Conservation (phyloP, 2,329 filamentous ascomycete genomes). For the Penicillium sp. region DNA sequence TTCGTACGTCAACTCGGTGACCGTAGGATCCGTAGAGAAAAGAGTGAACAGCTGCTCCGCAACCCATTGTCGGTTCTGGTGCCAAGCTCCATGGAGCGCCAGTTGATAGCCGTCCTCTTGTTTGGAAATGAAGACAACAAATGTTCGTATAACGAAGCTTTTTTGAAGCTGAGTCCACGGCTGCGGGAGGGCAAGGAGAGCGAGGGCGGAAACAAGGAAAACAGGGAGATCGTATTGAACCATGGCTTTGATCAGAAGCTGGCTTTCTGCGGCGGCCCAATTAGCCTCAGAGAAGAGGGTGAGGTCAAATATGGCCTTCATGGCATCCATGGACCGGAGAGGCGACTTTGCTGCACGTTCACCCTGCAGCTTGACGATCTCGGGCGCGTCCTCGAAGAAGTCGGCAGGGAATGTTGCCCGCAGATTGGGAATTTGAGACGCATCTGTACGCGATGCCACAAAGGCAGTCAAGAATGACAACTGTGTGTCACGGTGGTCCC, state of each 20-base stretch:
- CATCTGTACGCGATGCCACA: constrained; percentile 72
- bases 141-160: constrained; percentile 50
- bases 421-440: constrained; percentile 76
- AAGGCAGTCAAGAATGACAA: constrained; percentile 91
- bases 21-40: constrained; percentile 65
- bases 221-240: constrained; percentile 52
- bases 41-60: constrained; percentile 71
- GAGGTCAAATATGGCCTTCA: constrained; percentile 62
- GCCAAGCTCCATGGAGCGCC: constrained; percentile 86
- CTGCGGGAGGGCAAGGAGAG: constrained; percentile 45
- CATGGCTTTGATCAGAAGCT: constrained; percentile 57
- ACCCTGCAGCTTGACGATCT: constrained; percentile 57
- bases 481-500: constrained; percentile 82
- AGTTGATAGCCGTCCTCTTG: constrained; percentile 75
- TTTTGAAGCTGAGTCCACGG: constrained; percentile 49
- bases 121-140: constrained; percentile 78
- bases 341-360: constrained; percentile 73
- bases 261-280: constrained; percentile 53
- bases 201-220: constrained; percentile 49
- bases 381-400: constrained; percentile 59
- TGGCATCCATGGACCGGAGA: constrained; percentile 79
- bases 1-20: constrained; percentile 67
- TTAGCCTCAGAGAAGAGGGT: constrained; percentile 56
- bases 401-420: constrained; percentile 68
- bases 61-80: constrained; percentile 84